Evolutionary conservation across 306 rosid genomes (phyloP).

Genomic region (Rosa rugosa): DNA sequence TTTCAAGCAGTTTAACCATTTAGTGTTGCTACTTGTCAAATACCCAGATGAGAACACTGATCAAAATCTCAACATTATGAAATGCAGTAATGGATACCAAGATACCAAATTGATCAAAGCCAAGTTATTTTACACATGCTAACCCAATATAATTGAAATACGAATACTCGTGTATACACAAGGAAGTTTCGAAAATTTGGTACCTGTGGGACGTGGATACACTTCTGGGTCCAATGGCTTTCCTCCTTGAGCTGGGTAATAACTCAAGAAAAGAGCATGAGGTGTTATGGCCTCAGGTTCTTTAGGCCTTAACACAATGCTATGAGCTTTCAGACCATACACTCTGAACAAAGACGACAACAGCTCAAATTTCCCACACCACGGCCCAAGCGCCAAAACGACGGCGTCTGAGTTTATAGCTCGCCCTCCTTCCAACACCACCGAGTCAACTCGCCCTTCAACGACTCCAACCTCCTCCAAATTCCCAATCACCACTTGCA

Average conservation of each 20-base stretch:
- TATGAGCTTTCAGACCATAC: constrained; percentile 69
- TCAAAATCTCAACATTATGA: not conserved
- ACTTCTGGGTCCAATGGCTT: constrained; percentile 74
- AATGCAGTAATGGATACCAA: not conserved
- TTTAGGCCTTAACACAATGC: constrained; percentile 76
- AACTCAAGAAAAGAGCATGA: constrained; percentile 70
- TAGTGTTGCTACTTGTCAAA: not conserved
- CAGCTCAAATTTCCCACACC: constrained; percentile 65
- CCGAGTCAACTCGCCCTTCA: constrained; percentile 48
- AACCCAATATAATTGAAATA: not conserved
- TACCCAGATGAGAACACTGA: too few species aligned
- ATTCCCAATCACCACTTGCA: constrained; percentile 66
- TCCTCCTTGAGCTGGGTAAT: constrained; percentile 40
- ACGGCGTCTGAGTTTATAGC: constrained; percentile 61
- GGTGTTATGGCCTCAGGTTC: constrained; percentile 56
- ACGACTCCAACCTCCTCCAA: constrained; percentile 49
- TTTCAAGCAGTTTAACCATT: not conserved
- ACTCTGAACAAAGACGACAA: constrained; percentile 60
- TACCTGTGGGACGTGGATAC: constrained; percentile 92
- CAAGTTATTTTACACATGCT: not conserved
- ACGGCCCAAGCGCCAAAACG: constrained; percentile 81
- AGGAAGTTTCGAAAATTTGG: not conserved
- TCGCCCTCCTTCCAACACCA: constrained; percentile 61
- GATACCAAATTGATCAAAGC: not conserved
- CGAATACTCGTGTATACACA: not conserved